Conservation (phyloP, 331 rosid genomes). For the Acacia concinna region DNA sequence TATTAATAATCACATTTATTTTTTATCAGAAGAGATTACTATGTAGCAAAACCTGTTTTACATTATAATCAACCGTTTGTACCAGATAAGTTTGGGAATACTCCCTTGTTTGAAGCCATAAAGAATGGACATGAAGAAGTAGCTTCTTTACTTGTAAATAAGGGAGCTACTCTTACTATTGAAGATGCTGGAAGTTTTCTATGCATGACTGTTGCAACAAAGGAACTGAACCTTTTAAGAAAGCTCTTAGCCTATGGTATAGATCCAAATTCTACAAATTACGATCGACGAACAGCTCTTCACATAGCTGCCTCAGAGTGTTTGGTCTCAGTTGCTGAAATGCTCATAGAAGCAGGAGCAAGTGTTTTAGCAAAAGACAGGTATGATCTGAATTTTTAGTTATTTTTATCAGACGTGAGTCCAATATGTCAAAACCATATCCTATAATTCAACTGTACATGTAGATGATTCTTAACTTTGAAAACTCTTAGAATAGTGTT, state of each 20-base stretch:
- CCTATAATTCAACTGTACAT: background rate
- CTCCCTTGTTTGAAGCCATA: conserved; percentile 70
- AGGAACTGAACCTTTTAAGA: conserved; percentile 45
- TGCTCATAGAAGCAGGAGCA: conserved; percentile 64
- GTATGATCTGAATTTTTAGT: conserved; percentile 36
- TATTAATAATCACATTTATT: background rate
- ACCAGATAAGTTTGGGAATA: conserved; percentile 60
- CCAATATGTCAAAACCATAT: background rate
- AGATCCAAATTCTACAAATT: conserved; percentile 64
- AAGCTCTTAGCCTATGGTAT: conserved; percentile 50
- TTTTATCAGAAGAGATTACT: conserved; percentile 1
- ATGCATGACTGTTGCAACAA: conserved; percentile 45
- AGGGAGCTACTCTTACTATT: conserved; percentile 50
- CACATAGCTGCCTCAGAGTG: conserved; percentile 73
- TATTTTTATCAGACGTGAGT: background rate
- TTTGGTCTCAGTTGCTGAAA: conserved; percentile 39
- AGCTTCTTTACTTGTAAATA: conserved; percentile 47
- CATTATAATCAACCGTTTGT: conserved; percentile 14
- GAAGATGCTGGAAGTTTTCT: conserved; percentile 60
- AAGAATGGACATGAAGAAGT: conserved; percentile 57
- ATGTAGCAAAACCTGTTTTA: conserved; percentile 15
- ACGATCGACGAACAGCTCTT: conserved; percentile 63
- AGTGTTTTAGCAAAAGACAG: conserved; percentile 60
- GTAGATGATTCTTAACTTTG: conserved; percentile 11
- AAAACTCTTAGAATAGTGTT: conserved; percentile 8